A percentile compares a stretch with the other conserved stretches of the same genome.
Conservation (phyloP, 2,329 filamentous ascomycete species). For the Hypoxylon sp. region DNA sequence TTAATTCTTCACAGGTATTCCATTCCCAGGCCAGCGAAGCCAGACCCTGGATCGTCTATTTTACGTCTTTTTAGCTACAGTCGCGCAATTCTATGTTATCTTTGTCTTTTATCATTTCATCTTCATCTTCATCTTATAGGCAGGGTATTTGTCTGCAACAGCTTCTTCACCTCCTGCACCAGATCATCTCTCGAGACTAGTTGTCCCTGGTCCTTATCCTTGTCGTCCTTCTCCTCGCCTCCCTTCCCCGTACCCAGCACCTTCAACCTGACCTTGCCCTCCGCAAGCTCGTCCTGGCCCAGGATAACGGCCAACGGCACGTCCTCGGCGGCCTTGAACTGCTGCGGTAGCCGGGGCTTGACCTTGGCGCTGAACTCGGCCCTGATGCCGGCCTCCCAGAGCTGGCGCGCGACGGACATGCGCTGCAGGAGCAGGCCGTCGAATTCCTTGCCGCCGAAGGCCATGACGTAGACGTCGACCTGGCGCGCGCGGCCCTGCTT, state of each 20-base stretch:
- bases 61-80: slow-evolving; percentile 2
- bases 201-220: slow-evolving; percentile 76
- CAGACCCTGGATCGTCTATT: slow-evolving; percentile 2
- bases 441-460: slow-evolving; percentile 81
- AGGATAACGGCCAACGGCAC: slow-evolving; percentile 80
- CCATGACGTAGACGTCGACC: slow-evolving; percentile 83
- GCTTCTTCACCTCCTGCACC: slow-evolving; percentile 60
- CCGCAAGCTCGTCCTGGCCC: slow-evolving; percentile 77
- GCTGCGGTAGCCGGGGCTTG: slow-evolving; percentile 77
- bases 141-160: slow-evolving; percentile 30
- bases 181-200: slow-evolving; percentile 70
- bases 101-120: neutral
- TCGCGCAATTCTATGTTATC: neutral
- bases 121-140: slow-evolving; percentile 26
- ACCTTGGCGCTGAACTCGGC: slow-evolving; percentile 80
- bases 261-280: slow-evolving; percentile 79
- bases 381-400: slow-evolving; percentile 78
- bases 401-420: slow-evolving; percentile 74
- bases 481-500: slow-evolving; percentile 64
- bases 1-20: slow-evolving; percentile 6
- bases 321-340: slow-evolving; percentile 79
- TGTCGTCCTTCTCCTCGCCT: slow-evolving; percentile 74
- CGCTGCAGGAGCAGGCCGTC: slow-evolving; percentile 78
- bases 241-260: slow-evolving; percentile 68
- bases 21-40: neutral